phyloP scores from a whole-genome alignment of 2,329 filamentous ascomycete species.

The Claviceps fusiformis region DNA sequence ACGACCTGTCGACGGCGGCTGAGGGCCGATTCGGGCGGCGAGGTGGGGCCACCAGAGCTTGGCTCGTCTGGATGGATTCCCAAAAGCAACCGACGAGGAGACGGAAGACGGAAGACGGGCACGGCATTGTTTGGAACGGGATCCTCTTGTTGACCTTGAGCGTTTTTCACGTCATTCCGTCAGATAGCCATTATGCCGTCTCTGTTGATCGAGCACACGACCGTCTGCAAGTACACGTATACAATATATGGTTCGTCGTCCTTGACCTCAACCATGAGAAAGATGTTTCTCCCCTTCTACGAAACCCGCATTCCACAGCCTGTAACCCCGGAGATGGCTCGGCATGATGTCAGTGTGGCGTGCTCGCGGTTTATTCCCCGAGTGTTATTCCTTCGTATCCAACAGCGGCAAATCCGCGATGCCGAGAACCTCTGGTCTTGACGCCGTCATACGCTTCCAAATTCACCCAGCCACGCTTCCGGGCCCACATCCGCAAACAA shows the following conservation, averaged over 20 bases:
- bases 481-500: too few species aligned
- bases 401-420: background rate
- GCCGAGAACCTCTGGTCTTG: background rate
- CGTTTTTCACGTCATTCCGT: background rate
- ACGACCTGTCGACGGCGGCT: background rate
- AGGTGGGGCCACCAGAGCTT: background rate
- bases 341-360: slow-evolving; percentile 1
- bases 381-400: background rate
- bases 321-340: background rate
- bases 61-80: background rate
- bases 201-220: too few species aligned
- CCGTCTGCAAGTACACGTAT: too few species aligned
- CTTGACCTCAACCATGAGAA: too few species aligned
- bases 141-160: background rate
- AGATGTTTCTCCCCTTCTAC: background rate
- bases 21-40: background rate
- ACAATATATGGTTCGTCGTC: background rate
- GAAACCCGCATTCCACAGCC: background rate
- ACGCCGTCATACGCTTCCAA: too few species aligned
- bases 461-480: too few species aligned
- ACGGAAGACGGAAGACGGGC: too few species aligned
- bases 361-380: background rate
- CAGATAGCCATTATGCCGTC: too few species aligned
- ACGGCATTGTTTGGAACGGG: too few species aligned
- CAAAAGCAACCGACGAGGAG: background rate